Evolutionary conservation across 1,284 basidiomycete genomes (phyloP).

Genomic region (Trametes polyzona): DNA sequence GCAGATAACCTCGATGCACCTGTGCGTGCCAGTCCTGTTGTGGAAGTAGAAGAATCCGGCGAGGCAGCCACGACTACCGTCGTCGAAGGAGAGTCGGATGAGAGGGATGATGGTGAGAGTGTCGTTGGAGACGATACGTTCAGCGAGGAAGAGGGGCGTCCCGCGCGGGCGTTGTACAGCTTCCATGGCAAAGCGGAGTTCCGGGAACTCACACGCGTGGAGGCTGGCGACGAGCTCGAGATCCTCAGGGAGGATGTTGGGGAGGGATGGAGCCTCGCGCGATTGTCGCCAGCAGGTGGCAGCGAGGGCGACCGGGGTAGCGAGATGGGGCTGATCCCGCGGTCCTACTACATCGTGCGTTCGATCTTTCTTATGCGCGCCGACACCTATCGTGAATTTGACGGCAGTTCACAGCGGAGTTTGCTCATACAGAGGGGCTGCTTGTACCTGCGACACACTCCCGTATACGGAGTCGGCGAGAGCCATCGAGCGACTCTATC

Average conservation of each 20-base stretch:
- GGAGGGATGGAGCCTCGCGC: conserved; percentile 77
- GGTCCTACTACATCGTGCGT: conserved; percentile 70
- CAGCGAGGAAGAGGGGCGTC: conserved; percentile 41
- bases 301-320: conserved; percentile 38
- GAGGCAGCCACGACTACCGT: no score
- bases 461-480: conserved; percentile 38
- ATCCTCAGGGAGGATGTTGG: conserved; percentile 68
- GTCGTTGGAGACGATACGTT: conserved; percentile 41
- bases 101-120: conserved; percentile 40
- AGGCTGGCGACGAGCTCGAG: conserved; percentile 67
- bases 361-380: background rate
- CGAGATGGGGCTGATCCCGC: conserved; percentile 71
- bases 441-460: conserved; percentile 37
- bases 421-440: conserved; percentile 51
- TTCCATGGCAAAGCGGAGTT: conserved; percentile 78
- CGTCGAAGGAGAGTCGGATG: conserved; percentile 38
- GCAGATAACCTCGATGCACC: no score
- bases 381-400: background rate
- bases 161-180: conserved; percentile 68
- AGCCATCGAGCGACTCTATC: conserved; percentile 49
- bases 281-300: conserved; percentile 28
- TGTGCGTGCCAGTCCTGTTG: no score
- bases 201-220: conserved; percentile 61
- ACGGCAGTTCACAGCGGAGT: conserved; percentile 63
- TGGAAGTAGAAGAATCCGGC: no score